Percentiles rank a stretch among this genome's conserved stretches.
Conservation (phyloP, 192 early-diverging fungal species). For the Rhizoclosmatium sp. region DNA sequence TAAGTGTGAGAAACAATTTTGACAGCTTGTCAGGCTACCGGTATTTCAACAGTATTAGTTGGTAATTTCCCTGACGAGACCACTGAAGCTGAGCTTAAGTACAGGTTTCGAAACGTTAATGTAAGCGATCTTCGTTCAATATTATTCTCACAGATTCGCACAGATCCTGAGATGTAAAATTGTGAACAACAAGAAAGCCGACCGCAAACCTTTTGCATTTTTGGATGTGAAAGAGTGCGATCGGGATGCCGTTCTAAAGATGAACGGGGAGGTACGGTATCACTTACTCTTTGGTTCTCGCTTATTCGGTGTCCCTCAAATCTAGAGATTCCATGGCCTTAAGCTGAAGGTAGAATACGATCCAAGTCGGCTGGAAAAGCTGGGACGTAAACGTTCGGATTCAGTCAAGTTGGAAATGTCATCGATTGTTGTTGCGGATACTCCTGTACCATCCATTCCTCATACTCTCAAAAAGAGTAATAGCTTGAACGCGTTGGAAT, state of each 20-base stretch:
- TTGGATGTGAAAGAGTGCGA: conserved; percentile 29
- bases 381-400: conserved; percentile 14
- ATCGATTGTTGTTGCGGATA: not conserved
- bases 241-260: conserved; percentile 16
- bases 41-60: conserved; percentile 23
- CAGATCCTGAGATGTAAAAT: conserved; percentile 32
- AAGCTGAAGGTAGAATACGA: conserved; percentile 36
- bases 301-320: not conserved
- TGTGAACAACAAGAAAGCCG: conserved; percentile 30
- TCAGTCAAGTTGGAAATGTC: conserved; percentile 1
- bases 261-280: conserved; percentile 27
- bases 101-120: conserved; percentile 20
- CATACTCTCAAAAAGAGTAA: conserved; percentile 29
- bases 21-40: not conserved
- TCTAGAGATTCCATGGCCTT: conserved; percentile 23
- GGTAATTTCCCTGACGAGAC: conserved; percentile 34
- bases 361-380: conserved; percentile 32
- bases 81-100: conserved; percentile 10
- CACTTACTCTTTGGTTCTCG: not conserved
- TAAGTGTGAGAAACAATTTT: not conserved
- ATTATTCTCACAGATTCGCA: not conserved
- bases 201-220: conserved; percentile 24
- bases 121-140: conserved; percentile 2
- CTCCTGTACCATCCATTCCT: not conserved
- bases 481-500: conserved; percentile 25